Evolutionary conservation across 257 asterid genomes (phyloP), one percentile per base, ranked within the genome.

Genomic region (Primulina eburnea): DNA sequence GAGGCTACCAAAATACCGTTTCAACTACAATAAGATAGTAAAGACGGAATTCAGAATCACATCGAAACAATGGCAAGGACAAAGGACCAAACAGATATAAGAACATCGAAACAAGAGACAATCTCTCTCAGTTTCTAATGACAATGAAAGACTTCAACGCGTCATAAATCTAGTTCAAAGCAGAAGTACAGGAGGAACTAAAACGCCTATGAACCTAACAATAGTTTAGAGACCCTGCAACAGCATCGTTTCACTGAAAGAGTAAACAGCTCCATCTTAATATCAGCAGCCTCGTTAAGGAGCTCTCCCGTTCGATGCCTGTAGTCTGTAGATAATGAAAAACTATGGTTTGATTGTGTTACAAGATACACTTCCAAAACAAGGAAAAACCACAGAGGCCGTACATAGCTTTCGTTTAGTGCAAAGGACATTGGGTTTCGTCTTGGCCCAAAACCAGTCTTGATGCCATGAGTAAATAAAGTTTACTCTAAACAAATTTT

Each of bases 281-380:
- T 12, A 57, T 60, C 68, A 38, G 57, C 67, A n/a, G 60, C 77
- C 1, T 30, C 29, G 21, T 29, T 1, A 64, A 40, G 62, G 65
- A 73, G 71, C 79, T 11, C 64, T 35, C 30, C 71, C 68, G 60
- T 65, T 37, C 11, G 11, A 56, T 16, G n/a, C 62, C 68, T 20
- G 65, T n/a, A 4, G n/a, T 59, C 68, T 17, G 65, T n/a, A 4
- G 63, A 70, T 75, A 73, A 80, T 82, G 75, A 79, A 79, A 72
- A 17, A 63, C 53, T n/a, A 74, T 30, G 60, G n/a, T 14, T 50
- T 50, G 47, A 50, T 18, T 20, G 11, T 53, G 9, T 26, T 8
- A 47, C 29, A 28, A 59, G 43, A 72, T 20, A 17, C 24, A 64
- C 1, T 7, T 55, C 43, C 29, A 37, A 37, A 28, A 53, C 21